Base-by-base conservation (phyloP, 768 basidiomycete species). In the Leccinum variicolor region DNA sequence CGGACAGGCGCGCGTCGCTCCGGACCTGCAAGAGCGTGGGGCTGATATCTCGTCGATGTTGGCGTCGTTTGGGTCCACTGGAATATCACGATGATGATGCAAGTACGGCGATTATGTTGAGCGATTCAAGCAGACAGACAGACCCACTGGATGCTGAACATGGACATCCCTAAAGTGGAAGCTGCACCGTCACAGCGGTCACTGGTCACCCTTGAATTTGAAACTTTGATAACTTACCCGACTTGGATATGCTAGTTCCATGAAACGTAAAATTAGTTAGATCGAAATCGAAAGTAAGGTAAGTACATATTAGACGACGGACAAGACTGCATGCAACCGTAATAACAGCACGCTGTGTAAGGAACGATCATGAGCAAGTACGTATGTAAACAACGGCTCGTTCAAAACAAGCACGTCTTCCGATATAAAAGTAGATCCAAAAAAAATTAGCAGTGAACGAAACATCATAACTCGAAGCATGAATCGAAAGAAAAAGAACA, bases 11-110 rank as follows among this genome's bases (percentile, higher is more conserved):
- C 15, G 19, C 3, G 23, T 33, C 11, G 10, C 45, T n/a, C 31
- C n/a, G 52, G 48, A 21, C 47, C 25, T 26, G 60, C 19, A 29
- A 39, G 39, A 39, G n/a, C 13, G 21, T 52, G 21, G 10, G 29
- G 45, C 15, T 17, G 52, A 25, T 36, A 2, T 47, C 31, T 47
- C 29, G 29, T 48, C 15, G 36, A 48, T 14, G 14, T n/a, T 11
- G 50, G 19, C 10, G 36, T 14, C 7, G 36, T 17, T 8, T 39
- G 15, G 7, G 36, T 3, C 17, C 19, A 8, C 17, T 23, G 56
- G 23, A 55, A 52, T 57, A 65, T 66, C 39, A 39, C 9, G 39
- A 39, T 39, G 31, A 31, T 31, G 39, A n/a, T n/a, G 39, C 28
- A 2, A 47, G 34, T 45, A 26, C 8, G 28, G 25, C 31, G 3